Conservation (phyloP, 2,329 filamentous ascomycete genomes). For the Fonsecaea multimorphosa region DNA sequence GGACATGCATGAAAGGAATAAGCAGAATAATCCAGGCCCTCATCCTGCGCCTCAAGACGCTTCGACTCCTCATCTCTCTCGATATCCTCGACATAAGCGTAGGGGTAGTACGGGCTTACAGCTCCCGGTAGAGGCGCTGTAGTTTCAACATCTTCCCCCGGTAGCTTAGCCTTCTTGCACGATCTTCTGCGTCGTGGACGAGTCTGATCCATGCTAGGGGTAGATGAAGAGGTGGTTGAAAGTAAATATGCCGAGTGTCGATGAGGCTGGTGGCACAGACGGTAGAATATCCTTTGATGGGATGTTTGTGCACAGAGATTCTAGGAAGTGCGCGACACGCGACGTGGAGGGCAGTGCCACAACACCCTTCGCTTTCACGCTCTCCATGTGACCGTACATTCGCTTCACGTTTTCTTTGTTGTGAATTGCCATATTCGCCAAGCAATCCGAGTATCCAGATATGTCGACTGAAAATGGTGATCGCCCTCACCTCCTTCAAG, state of each 20-base stretch:
- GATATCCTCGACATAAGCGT: background rate
- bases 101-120: background rate
- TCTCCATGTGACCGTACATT: background rate
- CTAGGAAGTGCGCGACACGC: background rate
- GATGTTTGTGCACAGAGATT: background rate
- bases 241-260: background rate
- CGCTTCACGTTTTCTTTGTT: background rate
- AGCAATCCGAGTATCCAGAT: background rate
- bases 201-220: background rate
- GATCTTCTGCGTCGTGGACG: background rate
- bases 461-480: background rate
- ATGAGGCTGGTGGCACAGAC: background rate
- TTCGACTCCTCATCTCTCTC: background rate
- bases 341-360: background rate
- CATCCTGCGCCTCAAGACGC: background rate
- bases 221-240: background rate
- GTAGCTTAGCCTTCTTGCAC: background rate
- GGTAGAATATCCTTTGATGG: background rate
- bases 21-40: background rate
- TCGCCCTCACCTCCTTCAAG: background rate
- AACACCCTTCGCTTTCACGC: background rate
- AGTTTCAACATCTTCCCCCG: background rate
- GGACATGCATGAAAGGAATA: constrained; percentile 1
- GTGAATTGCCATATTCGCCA: background rate
- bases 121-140: background rate